Evolutionary conservation across 345 rosid species (phyloP).

Genomic region (Populus tremula): DNA sequence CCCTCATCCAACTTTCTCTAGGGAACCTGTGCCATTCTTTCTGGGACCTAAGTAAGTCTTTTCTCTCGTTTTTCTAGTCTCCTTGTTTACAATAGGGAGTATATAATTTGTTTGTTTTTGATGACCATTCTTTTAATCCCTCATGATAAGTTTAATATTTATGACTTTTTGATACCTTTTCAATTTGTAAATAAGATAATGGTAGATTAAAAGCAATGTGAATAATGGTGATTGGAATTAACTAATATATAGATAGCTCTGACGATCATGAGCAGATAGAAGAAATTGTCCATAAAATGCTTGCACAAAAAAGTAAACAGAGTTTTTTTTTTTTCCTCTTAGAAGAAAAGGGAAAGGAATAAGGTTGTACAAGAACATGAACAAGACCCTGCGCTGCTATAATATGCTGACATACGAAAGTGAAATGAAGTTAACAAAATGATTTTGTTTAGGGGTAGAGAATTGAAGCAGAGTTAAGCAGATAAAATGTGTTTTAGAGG

Average conservation of each 20-base stretch:
- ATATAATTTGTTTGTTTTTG: not conserved
- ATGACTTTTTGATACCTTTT: not conserved
- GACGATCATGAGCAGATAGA: not conserved
- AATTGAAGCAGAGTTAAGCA: not conserved
- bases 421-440: not conserved
- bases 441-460: not conserved
- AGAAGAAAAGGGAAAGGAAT: not conserved
- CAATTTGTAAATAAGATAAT: not conserved
- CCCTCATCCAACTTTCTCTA: conserved; percentile 58
- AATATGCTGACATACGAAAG: not conserved
- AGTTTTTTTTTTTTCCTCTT: not conserved
- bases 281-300: not conserved
- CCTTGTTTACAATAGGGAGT: not conserved
- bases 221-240: not conserved
- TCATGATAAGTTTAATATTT: not conserved
- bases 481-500: too few species aligned
- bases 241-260: not conserved
- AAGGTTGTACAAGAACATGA: not conserved
- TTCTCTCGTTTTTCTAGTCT: not conserved
- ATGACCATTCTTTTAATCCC: too few species aligned
- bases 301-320: not conserved
- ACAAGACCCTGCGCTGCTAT: not conserved
- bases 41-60: conserved; percentile 50
- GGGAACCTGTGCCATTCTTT: conserved; percentile 65
- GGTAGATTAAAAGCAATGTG: not conserved